Evolutionary conservation across 2,329 filamentous ascomycete species (phyloP).

Genomic region (Simplicillium aogashimaense): DNA sequence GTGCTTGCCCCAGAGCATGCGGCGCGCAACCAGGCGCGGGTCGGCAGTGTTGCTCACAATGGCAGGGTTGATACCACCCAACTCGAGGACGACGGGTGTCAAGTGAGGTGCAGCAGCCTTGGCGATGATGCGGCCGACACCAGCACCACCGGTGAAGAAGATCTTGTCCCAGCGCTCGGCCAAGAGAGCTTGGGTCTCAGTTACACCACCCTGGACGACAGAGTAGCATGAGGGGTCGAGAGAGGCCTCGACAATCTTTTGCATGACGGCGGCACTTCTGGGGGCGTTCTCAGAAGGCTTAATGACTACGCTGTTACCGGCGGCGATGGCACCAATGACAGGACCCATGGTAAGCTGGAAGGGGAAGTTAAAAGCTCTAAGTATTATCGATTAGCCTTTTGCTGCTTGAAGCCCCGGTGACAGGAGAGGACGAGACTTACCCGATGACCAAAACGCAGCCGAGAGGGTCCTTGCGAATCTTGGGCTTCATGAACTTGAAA

Average conservation of each 20-base stretch:
- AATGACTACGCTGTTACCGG: conserved; percentile 28
- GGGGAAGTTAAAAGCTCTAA: conserved; percentile 32
- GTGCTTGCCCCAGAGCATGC: conserved; percentile 31
- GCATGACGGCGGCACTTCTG: conserved; percentile 23
- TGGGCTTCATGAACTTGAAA: conserved; percentile 57
- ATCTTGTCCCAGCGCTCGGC: conserved; percentile 30
- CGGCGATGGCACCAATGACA: conserved; percentile 30
- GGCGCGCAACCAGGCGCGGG: conserved; percentile 29
- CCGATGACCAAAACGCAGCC: conserved; percentile 72
- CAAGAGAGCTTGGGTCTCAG: conserved; percentile 25
- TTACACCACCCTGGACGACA: conserved; percentile 23
- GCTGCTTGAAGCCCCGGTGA: too few species aligned
- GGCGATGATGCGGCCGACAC: conserved; percentile 25
- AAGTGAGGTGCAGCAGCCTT: conserved; percentile 31
- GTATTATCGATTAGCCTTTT: too few species aligned
- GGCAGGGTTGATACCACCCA: conserved; percentile 33
- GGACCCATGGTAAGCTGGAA: conserved; percentile 26
- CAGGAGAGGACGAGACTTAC: too few species aligned
- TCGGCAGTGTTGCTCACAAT: conserved; percentile 30
- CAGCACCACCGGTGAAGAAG: conserved; percentile 32
- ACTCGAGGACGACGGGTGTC: conserved; percentile 31
- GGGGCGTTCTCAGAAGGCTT: conserved; percentile 32
- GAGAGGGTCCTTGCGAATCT: conserved; percentile 72
- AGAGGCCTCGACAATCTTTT: conserved; percentile 28
- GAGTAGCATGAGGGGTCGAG: conserved; percentile 27